phyloP scores from a whole-genome alignment of 208 protist species.

The Sergeia podlipaevii region DNA sequence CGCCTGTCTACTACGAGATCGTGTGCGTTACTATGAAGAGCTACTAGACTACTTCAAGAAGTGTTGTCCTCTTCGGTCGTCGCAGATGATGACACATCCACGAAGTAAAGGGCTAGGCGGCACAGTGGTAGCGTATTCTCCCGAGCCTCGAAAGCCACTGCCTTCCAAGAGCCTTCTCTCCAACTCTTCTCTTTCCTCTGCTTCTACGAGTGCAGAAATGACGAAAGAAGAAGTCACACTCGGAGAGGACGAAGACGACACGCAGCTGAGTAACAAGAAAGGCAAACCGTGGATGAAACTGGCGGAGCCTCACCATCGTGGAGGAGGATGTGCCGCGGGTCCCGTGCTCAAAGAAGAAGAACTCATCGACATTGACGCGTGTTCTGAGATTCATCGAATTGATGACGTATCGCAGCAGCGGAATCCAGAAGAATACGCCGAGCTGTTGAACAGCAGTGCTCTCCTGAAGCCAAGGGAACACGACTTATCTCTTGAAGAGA shows the following conservation, averaged over 20 bases:
- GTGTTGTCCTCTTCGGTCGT: no score
- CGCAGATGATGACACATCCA: no score
- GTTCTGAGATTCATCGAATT: background rate
- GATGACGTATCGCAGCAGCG: background rate
- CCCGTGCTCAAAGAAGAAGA: no score
- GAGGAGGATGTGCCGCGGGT: background rate
- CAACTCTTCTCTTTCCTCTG: no score
- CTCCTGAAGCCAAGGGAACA: background rate
- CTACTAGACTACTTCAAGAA: no score
- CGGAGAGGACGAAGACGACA: background rate
- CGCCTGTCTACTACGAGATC: no score
- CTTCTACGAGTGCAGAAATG: no score
- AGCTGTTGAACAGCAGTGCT: background rate
- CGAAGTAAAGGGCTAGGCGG: no score
- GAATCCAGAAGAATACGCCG: background rate
- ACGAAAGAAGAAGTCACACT: background rate
- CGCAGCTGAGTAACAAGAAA: background rate
- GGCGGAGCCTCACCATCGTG: background rate
- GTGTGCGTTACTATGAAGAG: no score
- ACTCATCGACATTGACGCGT: conserved; percentile 1
- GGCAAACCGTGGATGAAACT: background rate
- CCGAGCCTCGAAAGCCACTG: no score
- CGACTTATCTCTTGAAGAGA: background rate
- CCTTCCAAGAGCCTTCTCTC: no score
- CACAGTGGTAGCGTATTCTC: no score